Percentiles rank a stretch among this genome's conserved stretches.
These are phyloP conservation scores for Tylopilus subfusipes DNA, from an alignment of 768 basidiomycete species.

Conservation along the genomic window DNA sequence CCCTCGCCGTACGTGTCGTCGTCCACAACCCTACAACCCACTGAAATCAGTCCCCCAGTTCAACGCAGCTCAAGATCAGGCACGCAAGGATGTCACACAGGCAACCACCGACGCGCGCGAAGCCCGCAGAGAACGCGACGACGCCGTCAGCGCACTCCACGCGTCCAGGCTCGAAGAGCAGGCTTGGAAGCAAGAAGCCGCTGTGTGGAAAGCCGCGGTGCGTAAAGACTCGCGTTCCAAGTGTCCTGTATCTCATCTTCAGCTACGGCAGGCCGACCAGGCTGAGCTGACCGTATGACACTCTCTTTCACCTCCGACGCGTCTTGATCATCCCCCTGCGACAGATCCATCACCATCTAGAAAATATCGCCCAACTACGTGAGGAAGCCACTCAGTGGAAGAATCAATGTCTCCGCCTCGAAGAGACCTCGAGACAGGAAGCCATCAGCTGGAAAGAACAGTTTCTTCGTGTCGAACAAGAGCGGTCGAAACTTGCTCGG, in stretches of 20 bases:
- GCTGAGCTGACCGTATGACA: slow-evolving; percentile 51
- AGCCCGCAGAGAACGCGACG: slow-evolving; percentile 49
- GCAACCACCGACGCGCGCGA: slow-evolving; percentile 44
- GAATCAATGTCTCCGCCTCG: slow-evolving; percentile 52
- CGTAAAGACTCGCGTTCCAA: slow-evolving; percentile 26
- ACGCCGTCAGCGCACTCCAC: slow-evolving; percentile 45
- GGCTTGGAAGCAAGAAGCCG: slow-evolving; percentile 44
- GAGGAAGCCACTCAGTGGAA: slow-evolving; percentile 72
- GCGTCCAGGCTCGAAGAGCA: slow-evolving; percentile 43
- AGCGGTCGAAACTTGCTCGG: slow-evolving; percentile 54
- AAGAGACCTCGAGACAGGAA: slow-evolving; percentile 44
- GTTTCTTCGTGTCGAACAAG: slow-evolving; percentile 69
- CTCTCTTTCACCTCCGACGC: neutral
- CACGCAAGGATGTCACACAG: slow-evolving; percentile 50
- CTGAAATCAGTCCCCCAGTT: slow-evolving; percentile 37
- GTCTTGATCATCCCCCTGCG: neutral
- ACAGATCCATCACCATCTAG: slow-evolving; percentile 58
- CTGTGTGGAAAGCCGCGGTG: slow-evolving; percentile 46
- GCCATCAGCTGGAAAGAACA: slow-evolving; percentile 78
- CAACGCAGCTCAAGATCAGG: slow-evolving; percentile 52
- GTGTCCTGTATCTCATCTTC: slow-evolving; percentile 8
- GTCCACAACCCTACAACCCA: neutral
- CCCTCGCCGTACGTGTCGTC: slow-evolving; percentile 35
- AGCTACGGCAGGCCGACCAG: slow-evolving; percentile 44
- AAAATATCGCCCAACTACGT: slow-evolving; percentile 58